Percentiles rank a stretch among this genome's conserved stretches.
Conservation (phyloP, 257 asterid species). For the Galeopsis tetrahit region DNA sequence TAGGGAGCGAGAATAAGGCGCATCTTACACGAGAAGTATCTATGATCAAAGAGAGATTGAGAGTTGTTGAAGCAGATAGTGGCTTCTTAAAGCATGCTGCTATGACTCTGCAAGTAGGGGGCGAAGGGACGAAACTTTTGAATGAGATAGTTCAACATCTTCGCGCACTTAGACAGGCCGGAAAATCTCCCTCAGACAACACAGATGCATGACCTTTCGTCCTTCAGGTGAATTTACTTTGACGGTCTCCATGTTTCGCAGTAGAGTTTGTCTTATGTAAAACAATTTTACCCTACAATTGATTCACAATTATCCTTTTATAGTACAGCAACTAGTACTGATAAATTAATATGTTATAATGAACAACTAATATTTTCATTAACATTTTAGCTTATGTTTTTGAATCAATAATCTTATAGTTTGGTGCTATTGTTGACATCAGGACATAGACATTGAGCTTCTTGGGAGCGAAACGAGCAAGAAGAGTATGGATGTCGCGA, state of each 20-base stretch:
- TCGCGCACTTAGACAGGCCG: slow-evolving; percentile 46
- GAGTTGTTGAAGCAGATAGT: slow-evolving; percentile 78
- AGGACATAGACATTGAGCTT: slow-evolving; percentile 10
- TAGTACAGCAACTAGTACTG: too few relatives aligned
- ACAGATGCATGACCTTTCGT: slow-evolving; percentile 33
- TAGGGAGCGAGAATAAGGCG: slow-evolving; percentile 44
- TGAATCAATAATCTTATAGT: slow-evolving; percentile 5
- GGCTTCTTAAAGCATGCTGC: slow-evolving; percentile 78
- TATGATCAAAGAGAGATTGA: slow-evolving; percentile 61
- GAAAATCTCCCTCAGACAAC: slow-evolving; percentile 33
- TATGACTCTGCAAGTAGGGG: slow-evolving; percentile 62
- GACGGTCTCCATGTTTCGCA: background rate
- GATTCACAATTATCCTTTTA: too few relatives aligned
- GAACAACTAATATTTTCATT: too few relatives aligned
- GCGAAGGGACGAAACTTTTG: slow-evolving; percentile 67
- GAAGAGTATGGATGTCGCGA: background rate
- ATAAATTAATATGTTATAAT: too few relatives aligned
- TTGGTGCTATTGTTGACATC: slow-evolving; percentile 21
- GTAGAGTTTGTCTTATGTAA: too few relatives aligned
- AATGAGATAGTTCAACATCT: slow-evolving; percentile 76
- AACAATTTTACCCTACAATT: too few relatives aligned
- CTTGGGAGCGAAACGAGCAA: slow-evolving; percentile 13
- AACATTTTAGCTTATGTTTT: background rate
- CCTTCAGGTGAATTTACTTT: slow-evolving; percentile 29
- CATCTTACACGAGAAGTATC: slow-evolving; percentile 63